Evolutionary conservation across 2,329 filamentous ascomycete species (phyloP).

Genomic region (Diaporthe capsici): DNA sequence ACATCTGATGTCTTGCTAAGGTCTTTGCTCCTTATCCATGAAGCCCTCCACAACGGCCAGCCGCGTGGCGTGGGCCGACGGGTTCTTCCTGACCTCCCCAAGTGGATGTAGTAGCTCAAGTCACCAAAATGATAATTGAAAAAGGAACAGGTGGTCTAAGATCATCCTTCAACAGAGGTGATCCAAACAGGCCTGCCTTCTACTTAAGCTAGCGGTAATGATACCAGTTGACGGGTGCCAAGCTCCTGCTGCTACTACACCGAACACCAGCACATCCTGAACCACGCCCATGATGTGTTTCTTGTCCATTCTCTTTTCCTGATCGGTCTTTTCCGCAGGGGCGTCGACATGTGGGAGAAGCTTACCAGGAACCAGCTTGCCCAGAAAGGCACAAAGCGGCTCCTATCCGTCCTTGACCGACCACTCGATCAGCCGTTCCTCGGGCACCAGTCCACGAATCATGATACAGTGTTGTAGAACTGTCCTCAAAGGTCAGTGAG

Average conservation of each 20-base stretch:
- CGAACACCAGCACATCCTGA: neutral
- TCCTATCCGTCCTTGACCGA: conserved; percentile 49
- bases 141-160: neutral
- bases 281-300: too few species aligned
- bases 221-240: neutral
- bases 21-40: neutral
- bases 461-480: conserved; percentile 45
- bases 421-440: conserved; percentile 46
- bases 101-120: neutral
- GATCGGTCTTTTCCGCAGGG: too few species aligned
- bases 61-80: neutral
- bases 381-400: conserved; percentile 44
- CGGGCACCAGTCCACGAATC: conserved; percentile 44
- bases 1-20: neutral
- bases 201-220: neutral
- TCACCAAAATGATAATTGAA: neutral
- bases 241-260: neutral
- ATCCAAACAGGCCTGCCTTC: neutral
- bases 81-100: neutral
- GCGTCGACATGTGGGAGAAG: too few species aligned
- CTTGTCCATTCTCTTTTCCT: too few species aligned
- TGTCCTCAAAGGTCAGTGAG: neutral
- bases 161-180: neutral
- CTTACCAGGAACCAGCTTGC: neutral
- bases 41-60: neutral